Conservation (phyloP, 1,284 basidiomycete species). For the Mycosarcoma mackinlayi region DNA sequence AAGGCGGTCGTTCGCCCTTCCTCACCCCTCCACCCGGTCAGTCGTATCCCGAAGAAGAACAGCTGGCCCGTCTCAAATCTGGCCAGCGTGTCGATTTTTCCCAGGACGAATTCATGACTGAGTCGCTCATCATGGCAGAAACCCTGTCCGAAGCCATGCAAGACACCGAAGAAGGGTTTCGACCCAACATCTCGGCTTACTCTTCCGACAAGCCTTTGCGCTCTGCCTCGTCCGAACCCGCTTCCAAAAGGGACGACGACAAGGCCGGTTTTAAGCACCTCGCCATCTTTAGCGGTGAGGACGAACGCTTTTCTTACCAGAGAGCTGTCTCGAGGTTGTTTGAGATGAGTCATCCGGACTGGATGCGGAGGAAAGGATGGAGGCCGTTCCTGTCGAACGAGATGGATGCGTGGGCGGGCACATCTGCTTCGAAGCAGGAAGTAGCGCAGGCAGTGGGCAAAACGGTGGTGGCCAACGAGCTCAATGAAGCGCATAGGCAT, state of each 20-base stretch:
- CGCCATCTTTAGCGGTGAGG: conserved; percentile 77
- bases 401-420: conserved; percentile 47
- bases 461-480: conserved; percentile 22
- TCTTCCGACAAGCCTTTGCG: conserved; percentile 24
- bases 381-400: conserved; percentile 47
- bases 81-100: conserved; percentile 21
- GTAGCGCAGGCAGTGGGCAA: conserved; percentile 14
- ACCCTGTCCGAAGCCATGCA: conserved; percentile 72
- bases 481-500: conserved; percentile 18
- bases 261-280: conserved; percentile 71
- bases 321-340: conserved; percentile 76
- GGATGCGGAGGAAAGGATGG: conserved; percentile 51
- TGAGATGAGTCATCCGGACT: conserved; percentile 72
- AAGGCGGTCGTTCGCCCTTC: conserved; percentile 39
- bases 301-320: conserved; percentile 78
- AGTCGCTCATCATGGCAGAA: conserved; percentile 75
- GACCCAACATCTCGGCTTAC: conserved; percentile 76
- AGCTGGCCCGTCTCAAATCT: conserved; percentile 12
- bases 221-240: not conserved
- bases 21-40: conserved; percentile 32
- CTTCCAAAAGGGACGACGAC: conserved; percentile 44
- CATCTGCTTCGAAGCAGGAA: conserved; percentile 14
- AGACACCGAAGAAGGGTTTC: conserved; percentile 72
- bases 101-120: conserved; percentile 47
- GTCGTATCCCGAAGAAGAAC: conserved; percentile 41